phyloP scores from a whole-genome alignment of 2,329 filamentous ascomycete genomes.

The Teratosphaeria viscida region DNA sequence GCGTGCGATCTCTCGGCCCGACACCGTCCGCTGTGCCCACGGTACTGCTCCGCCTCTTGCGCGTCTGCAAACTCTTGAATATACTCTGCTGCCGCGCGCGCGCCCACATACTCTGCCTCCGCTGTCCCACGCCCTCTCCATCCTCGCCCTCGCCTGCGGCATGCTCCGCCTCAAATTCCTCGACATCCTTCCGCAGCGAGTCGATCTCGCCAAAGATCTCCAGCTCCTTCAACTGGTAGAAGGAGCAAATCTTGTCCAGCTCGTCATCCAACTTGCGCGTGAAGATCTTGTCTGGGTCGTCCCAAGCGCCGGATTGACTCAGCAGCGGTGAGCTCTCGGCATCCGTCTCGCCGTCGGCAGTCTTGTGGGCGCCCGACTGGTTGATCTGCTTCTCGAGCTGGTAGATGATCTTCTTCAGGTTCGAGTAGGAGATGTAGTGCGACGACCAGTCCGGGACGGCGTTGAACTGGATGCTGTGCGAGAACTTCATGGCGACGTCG shows the following conservation, averaged over 20 bases:
- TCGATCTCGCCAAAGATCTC: slow-evolving; percentile 77
- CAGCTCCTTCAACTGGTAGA: slow-evolving; percentile 79
- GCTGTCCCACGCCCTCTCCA: slow-evolving; percentile 17
- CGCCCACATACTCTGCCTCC: slow-evolving; percentile 23
- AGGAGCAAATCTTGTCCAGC: slow-evolving; percentile 85
- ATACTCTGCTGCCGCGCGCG: slow-evolving; percentile 35
- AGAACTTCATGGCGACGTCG: slow-evolving; percentile 87
- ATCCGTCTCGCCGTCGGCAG: slow-evolving; percentile 43
- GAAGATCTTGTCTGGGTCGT: slow-evolving; percentile 74
- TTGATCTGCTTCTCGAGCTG: slow-evolving; percentile 79
- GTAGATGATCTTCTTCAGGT: slow-evolving; percentile 97
- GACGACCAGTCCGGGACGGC: slow-evolving; percentile 99
- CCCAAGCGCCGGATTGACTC: slow-evolving; percentile 29
- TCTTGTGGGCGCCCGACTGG: slow-evolving; percentile 33
- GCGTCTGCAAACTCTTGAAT: slow-evolving; percentile 40
- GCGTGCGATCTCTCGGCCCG: slow-evolving; percentile 24
- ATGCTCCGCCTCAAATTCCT: slow-evolving; percentile 52
- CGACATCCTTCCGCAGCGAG: slow-evolving; percentile 64
- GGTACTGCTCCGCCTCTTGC: slow-evolving; percentile 9
- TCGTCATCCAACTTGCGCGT: slow-evolving; percentile 72
- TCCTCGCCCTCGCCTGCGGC: slow-evolving; percentile 17
- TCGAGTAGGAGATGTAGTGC: slow-evolving; percentile 96
- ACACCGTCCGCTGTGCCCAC: slow-evolving; percentile 33
- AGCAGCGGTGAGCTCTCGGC: slow-evolving; percentile 80
- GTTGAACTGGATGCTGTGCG: slow-evolving; percentile 98